Base-by-base conservation (phyloP, 192 early-diverging fungal species). In the Spinellus fusiger region DNA sequence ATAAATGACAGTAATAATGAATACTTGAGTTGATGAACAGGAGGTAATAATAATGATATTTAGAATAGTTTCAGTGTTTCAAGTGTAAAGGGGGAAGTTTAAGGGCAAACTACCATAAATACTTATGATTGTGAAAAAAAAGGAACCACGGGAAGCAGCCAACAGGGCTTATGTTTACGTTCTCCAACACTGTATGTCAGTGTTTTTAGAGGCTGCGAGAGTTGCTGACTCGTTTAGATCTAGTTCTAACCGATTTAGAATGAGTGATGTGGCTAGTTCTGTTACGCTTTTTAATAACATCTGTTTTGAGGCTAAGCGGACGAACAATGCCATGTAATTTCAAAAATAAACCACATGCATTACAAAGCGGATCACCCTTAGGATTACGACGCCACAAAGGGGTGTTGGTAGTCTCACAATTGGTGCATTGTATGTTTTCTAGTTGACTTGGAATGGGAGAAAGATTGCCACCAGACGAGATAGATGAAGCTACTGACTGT, bases 271-370 rank as follows among this genome's bases (percentile, higher is more conserved):
- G n/a, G 9, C 69, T 54, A 13, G 58, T 64, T 13, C 95, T 80
- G 67, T 93, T 93, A 44, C 95, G 81, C 49, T 91, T 91, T 66
- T 86, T 78, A 54, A 97, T 91, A 5, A 92, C 86, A 59, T 91
- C 85, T 0, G 86, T 86, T 66, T 89, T 91, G 68, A 98, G 80
- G 53, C 82, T 82, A 32, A 88, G 74, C 5, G 95, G 95, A 37
- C 95, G 74, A 10, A 78, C 70, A 16, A 84, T 79, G n/a, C 87
- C 88, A 70, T 98, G 95, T 20, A 98, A 82, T 76, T 96, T 98
- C 63, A 82, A 84, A 73, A 88, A 98, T 53, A 98, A 77, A 0
- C 93, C 95, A 73, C 95, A 98, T 0, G 93, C 94, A 55, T 98
- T 98, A 68, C 95, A 98, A 8, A 98, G 81, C 8, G 91, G 80